Base-by-base conservation (phyloP, 1,284 basidiomycete species). In the Inonotus obliquus region DNA sequence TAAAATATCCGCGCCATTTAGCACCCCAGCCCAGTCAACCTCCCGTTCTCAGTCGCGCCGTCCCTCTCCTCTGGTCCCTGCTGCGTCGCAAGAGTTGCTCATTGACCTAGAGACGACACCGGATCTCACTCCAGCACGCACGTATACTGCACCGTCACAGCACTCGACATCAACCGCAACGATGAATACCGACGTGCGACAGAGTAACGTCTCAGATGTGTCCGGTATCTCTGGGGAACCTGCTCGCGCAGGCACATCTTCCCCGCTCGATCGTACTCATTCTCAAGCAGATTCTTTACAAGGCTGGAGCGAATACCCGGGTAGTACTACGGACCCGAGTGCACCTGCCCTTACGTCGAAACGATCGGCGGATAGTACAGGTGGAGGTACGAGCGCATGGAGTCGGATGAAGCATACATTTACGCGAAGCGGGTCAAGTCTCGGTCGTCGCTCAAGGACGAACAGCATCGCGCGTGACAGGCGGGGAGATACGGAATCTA, bases 381-480 rank as follows among this genome's bases (percentile, higher is more conserved):
- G 37, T 23, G 57, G 39, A 19, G 57, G 57, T 14, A 62, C 61
- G 21, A 85, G 82, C 64, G 75, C 83, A 51, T 91, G 88, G 89
- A 82, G 86, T 64, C 88, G 83, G 68, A 76, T 88, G 62, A 85
- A 85, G 69, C 79, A 74, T 64, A 79, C 82, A 1, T 81, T 88
- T 67, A 79, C 80, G 29, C 79, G 87, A 62, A 83, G 82, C 45
- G 80, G 77, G 21, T 88, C 88, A 51, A 81, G 77, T 60, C 79
- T 74, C 59, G 89, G 89, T 6, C 81, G 89, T 64, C 83, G 90
- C 52, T 91, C 89, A 57, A 83, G 89, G 39, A 85, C 87, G 45
- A 91, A 91, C 68, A 91, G 88, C 68, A 80, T 89, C 61, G 80
- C 79, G 51, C 81, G 87, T 49, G 85, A 88, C 57, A 68, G 69